Base-by-base conservation (phyloP, 202 grass and related monocot genomes). In the Cymbopogon flexuosus region DNA sequence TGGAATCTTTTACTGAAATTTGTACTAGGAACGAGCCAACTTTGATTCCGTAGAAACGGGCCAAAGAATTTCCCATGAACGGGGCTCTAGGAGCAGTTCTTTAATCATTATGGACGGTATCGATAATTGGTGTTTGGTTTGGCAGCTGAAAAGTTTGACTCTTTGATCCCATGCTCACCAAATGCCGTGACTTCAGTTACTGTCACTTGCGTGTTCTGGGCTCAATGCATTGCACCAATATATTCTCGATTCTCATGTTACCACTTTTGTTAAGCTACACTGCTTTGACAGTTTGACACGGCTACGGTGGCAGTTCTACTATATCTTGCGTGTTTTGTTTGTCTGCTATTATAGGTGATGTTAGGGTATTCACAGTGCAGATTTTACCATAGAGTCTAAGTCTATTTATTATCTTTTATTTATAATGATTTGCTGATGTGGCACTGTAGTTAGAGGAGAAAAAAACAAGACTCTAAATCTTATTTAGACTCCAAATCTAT, bases 111-210 rank as follows among this genome's bases (percentile, higher is more conserved):
- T n/a, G 37, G 42, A 69, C 58, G 19, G 45, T 33, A 16, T 4
- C 11, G 27, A 49, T 15, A 65, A 61, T 78, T 35, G 72, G 52
- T 33, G 40, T 31, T 79, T 79, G 52, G 34, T 79, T 88, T 51
- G 69, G 3, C 42, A 84, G 87, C 68, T 8, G 74, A 86, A 83
- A 86, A 69, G 79, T 79, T 89, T 82, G 83, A 82, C 87, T 69
- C 40, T 68, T 82, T 11, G 51, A 56, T 75, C 56, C 8, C 41
- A 56, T 57, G 68, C 79, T 56, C 52, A 57, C 39, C 41, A 82
- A 52, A 51, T 81, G 73, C 73, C 62, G 49, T 83, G 30, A 56
- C 66, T 41, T 35, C 6, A 31, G 42, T 33, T 61, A 8, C 27
- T 1, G 62, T 18, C 43, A 5, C 66, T 70, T 79, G 83, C 73